Evolutionary conservation across 2,329 filamentous ascomycete genomes (phyloP), one percentile per base, ranked within the genome.

Genomic region (Drechslera avenae): DNA sequence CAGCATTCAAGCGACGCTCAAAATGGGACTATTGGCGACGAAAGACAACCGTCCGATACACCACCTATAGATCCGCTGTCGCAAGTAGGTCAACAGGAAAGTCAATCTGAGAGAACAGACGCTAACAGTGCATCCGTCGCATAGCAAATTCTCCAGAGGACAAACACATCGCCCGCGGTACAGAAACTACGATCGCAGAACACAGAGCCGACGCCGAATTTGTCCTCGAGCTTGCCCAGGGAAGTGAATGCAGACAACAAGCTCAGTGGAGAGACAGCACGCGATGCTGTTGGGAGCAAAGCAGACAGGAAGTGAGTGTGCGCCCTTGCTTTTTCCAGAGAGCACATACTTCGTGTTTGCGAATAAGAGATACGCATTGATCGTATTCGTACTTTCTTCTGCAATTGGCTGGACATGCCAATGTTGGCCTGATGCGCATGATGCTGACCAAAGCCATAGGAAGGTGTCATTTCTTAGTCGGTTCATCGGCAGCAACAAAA

Each of bases 381-480:
- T 28, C 10, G 26, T 28, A 28, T 13, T 13, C 26, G 26, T 28
- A 28, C 2, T 28, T 28, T 28, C 9, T 12, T 28, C 26, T 28
- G 26, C 26, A 28, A 9, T 28, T 28, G 26, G 26, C 26, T 9
- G 12, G 26, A 28, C 9, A 28, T 28, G 26, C 56, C 80, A 80
- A 46, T 56, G 56, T 57, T 46, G 52, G 51, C 19, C 14, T 39
- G 52, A 49, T 63, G 60, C 63, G 56, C 47, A 51, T 52, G 47
- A 52, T 46, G 39, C 51, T 65, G 45, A 64, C 55, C 44, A 48
- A 41, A 9, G 34, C 21, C 37, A 39, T 65, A 96, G 89, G 74
- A 97, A 96, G 77, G 85, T 88, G 14, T 96, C 91, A 12, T 96
- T 99, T 70, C 83, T 99, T 21, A 95, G 91, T 73, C 89, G 91